Conservation (phyloP, 441 rosid species). For the Omphalea diandra region DNA sequence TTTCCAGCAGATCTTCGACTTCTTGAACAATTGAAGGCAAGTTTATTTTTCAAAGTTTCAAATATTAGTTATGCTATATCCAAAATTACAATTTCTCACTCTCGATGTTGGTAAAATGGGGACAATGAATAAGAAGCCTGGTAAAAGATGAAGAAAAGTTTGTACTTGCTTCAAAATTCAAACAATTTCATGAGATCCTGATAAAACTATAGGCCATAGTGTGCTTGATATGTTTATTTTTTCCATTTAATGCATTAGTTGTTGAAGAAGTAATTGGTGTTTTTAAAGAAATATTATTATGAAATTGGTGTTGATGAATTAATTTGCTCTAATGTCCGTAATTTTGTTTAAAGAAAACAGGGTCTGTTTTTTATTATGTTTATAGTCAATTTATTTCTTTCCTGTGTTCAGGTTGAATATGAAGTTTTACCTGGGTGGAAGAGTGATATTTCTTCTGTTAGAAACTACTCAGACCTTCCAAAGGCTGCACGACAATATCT, state of each 20-base stretch:
- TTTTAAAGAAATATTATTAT: no score
- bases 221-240: neutral
- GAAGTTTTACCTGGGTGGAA: conserved; percentile 93
- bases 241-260: neutral
- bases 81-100: neutral
- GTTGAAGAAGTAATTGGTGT: no score
- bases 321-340: neutral
- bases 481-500: conserved; percentile 70
- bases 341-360: neutral
- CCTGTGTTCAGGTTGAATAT: conserved; percentile 67
- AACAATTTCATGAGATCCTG: neutral
- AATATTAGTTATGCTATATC: neutral
- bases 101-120: neutral
- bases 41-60: conserved; percentile 15
- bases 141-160: neutral
- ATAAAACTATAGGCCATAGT: neutral
- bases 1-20: conserved; percentile 83
- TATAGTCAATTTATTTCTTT: conserved; percentile 10
- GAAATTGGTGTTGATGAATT: neutral
- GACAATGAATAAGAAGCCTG: neutral
- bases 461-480: conserved; percentile 83
- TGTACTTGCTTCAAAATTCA: neutral
- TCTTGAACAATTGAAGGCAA: conserved; percentile 76
- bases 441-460: conserved; percentile 65
- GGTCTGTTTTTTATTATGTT: neutral